These are phyloP conservation scores for Phytophthora pluvialis DNA, from an alignment of 352 stramenopile genomes.

Conservation along the genomic window DNA sequence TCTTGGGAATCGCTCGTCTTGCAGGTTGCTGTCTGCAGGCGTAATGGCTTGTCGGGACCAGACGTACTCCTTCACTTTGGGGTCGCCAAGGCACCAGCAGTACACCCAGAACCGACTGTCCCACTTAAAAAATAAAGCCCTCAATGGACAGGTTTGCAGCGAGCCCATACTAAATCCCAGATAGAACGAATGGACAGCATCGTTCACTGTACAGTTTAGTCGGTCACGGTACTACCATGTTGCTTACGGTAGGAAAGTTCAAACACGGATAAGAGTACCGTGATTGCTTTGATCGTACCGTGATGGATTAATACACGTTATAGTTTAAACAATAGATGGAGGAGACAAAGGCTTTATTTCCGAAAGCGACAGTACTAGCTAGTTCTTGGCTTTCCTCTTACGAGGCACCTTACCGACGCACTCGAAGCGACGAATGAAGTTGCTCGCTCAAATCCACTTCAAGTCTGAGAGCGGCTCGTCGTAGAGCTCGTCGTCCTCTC, in stretches of 20 bases:
- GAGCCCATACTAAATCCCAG: too few relatives aligned
- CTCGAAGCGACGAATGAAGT: neutral
- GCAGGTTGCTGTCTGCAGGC: too few relatives aligned
- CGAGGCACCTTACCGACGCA: neutral
- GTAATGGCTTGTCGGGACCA: neutral
- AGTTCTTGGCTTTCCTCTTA: neutral
- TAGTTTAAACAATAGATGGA: too few relatives aligned
- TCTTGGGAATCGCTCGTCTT: neutral
- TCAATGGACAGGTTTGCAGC: too few relatives aligned
- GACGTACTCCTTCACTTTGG: neutral
- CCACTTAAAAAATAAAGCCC: neutral
- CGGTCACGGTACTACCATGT: neutral
- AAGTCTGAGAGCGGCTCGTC: constrained; percentile 1
- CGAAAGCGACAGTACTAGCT: too few relatives aligned
- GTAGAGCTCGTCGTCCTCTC: constrained; percentile 1
- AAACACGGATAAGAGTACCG: neutral
- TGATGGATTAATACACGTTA: too few relatives aligned
- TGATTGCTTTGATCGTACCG: neutral
- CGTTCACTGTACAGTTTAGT: neutral
- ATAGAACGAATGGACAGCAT: neutral
- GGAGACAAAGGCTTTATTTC: too few relatives aligned
- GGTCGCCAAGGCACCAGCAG: neutral
- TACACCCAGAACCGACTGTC: neutral
- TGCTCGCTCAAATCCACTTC: neutral
- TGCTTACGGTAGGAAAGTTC: neutral